A percentile compares a stretch with the other conserved stretches of the same genome.
Conservation (phyloP, 352 stramenopile species). For the Phytopythium oedochilum region DNA sequence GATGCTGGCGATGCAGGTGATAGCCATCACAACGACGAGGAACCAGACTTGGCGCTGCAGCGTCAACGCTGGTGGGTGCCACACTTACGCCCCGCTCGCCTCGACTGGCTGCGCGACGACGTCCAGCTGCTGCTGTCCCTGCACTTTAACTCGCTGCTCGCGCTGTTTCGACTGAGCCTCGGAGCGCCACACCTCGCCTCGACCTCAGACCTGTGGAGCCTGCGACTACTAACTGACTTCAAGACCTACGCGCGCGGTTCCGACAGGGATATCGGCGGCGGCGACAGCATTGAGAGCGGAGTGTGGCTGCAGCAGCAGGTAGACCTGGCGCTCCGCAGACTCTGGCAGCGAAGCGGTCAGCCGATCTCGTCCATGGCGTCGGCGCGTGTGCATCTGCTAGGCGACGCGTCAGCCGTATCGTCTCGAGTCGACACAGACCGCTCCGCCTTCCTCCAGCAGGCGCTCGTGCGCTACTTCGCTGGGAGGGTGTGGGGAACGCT, state of each 20-base stretch:
- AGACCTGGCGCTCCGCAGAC: conserved; percentile 30
- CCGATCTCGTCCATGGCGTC: conserved; percentile 31
- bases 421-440: not conserved
- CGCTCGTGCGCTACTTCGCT: conserved; percentile 29
- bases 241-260: not conserved
- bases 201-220: conserved; percentile 29
- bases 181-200: conserved; percentile 22
- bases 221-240: conserved; percentile 27
- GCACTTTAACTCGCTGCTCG: conserved; percentile 45
- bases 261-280: not conserved
- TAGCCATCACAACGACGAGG: conserved; percentile 2
- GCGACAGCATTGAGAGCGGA: conserved; percentile 4
- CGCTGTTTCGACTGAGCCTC: conserved; percentile 52
- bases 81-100: conserved; percentile 17
- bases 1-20: not conserved
- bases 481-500: conserved; percentile 15
- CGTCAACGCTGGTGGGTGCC: conserved; percentile 27
- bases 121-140: conserved; percentile 26
- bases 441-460: conserved; percentile 18
- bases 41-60: conserved; percentile 9
- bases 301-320: conserved; percentile 39
- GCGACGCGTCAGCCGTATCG: not conserved
- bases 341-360: conserved; percentile 29
- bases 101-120: conserved; percentile 29
- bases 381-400: conserved; percentile 26